Conservation (phyloP, 768 basidiomycete genomes). For the Mycena sanguinolenta region DNA sequence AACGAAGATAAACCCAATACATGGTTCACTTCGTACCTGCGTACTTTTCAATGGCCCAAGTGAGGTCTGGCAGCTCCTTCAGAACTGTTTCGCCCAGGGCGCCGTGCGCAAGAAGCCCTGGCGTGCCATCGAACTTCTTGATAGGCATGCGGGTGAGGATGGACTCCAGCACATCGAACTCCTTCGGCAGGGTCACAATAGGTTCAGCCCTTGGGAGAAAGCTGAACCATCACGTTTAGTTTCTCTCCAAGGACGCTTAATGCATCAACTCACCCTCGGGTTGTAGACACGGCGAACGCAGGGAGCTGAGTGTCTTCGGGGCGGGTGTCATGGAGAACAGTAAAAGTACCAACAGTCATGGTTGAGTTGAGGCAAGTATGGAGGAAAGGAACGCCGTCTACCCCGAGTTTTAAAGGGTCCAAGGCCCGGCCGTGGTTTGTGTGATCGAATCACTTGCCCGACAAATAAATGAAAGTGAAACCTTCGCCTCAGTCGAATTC, state of each 20-base stretch:
- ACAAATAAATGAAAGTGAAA: conserved; percentile 15
- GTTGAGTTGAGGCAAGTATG: neutral
- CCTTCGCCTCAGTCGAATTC: conserved; percentile 7
- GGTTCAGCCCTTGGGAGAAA: conserved; percentile 47
- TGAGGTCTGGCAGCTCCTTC: conserved; percentile 42
- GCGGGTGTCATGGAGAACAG: conserved; percentile 34
- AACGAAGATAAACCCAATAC: neutral
- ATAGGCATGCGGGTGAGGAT: conserved; percentile 49
- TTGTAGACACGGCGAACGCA: conserved; percentile 42
- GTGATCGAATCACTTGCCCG: conserved; percentile 16
- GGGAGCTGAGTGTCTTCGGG: conserved; percentile 35
- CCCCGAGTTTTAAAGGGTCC: conserved; percentile 9
- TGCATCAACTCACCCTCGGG: too few species aligned
- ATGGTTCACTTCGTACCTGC: neutral
- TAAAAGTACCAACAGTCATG: conserved; percentile 34
- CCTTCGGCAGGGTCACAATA: conserved; percentile 40
- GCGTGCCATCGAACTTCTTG: conserved; percentile 43
- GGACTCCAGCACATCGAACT: conserved; percentile 44
- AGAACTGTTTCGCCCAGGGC: conserved; percentile 46
- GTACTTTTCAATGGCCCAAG: conserved; percentile 40
- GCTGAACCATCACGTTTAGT: too few species aligned
- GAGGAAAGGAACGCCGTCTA: neutral
- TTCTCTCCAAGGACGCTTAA: too few species aligned
- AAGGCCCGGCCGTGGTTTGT: conserved; percentile 13
- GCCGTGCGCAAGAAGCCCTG: conserved; percentile 44